A percentile compares a stretch with the other conserved stretches of the same genome.
These are phyloP conservation scores for Guillardia theta DNA, from an alignment of 78 protist species.

Conservation along the genomic window DNA sequence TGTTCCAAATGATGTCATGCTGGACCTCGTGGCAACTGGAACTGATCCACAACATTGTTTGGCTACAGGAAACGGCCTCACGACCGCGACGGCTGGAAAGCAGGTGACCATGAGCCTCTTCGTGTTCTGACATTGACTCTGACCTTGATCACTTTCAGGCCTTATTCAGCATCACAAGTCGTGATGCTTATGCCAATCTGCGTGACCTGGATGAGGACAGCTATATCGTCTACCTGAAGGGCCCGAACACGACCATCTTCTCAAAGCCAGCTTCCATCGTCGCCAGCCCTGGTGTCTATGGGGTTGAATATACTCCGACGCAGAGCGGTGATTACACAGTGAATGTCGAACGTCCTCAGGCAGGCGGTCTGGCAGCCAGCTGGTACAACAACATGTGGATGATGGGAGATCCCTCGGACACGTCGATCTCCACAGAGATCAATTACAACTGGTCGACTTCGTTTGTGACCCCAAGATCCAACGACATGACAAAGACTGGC, in stretches of 20 bases:
- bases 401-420: not conserved
- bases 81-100: not conserved
- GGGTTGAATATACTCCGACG: not conserved
- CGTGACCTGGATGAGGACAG: not conserved
- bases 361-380: not conserved
- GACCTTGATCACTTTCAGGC: not conserved
- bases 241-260: not conserved
- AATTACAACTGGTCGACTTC: not conserved
- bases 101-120: not conserved
- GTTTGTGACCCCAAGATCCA: not conserved
- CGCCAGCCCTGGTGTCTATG: not conserved
- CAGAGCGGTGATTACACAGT: not conserved
- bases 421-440: not conserved
- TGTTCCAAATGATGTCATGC: not conserved
- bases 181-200: not conserved
- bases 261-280: not conserved
- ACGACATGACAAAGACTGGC: not conserved
- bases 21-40: not conserved
- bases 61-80: too few species aligned
- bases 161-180: not conserved
- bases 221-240: not conserved
- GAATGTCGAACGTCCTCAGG: not conserved
- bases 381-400: conserved; percentile 39
- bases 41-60: not conserved
- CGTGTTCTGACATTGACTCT: too few species aligned